Base-by-base conservation (phyloP, 345 rosid genomes). In the Acer yangbiense region DNA sequence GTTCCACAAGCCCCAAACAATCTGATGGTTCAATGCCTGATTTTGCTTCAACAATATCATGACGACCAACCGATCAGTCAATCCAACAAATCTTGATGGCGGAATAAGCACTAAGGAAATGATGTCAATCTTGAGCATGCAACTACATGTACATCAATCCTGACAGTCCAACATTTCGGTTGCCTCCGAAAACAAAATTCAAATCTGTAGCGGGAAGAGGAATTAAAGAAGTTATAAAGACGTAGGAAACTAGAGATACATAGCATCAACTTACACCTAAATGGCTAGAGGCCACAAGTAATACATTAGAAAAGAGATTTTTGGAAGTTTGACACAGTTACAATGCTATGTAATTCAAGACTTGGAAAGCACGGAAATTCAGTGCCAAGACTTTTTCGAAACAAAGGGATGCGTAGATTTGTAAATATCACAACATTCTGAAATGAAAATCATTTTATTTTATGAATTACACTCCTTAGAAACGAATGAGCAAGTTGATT, bases 21-120 rank as follows among this genome's bases (percentile, higher is more conserved):
- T 76, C 86, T 27, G 94, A 86, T 64, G 99, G 98, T 76, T 90
- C 90, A 16, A 91, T 80, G 44, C 99, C 98, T 61, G 94, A 90
- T 83, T 95, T 95, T 69, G 99, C 99, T 95, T 90, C 82, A 88
- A 68, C 29, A 71, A 71, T 39, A 52, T 67, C 67, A 83, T 25
- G 43, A 71, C 41, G 68, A 43, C 74, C 60, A 85, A 77, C 60
- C 69, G 71, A 50, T 4, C 16, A 71, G 74, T 13, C 29, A 72
- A 27, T 63, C 64, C n/a, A 18, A 44, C 23, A 43, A 72, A 1
- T 1, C 32, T 67, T n/a, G 9, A 7, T 12, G 44, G n/a, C 4
- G 11, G 41, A 44, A 17, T 39, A 35, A 48, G 25, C 41, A 39
- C 21, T 35, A 17, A 57, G 39, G 32, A 67, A 35, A 13, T 21